Percentiles rank a stretch among this genome's conserved stretches.
Conservation (phyloP, 176 grass and related monocot genomes). For the Hordeum marinum region DNA sequence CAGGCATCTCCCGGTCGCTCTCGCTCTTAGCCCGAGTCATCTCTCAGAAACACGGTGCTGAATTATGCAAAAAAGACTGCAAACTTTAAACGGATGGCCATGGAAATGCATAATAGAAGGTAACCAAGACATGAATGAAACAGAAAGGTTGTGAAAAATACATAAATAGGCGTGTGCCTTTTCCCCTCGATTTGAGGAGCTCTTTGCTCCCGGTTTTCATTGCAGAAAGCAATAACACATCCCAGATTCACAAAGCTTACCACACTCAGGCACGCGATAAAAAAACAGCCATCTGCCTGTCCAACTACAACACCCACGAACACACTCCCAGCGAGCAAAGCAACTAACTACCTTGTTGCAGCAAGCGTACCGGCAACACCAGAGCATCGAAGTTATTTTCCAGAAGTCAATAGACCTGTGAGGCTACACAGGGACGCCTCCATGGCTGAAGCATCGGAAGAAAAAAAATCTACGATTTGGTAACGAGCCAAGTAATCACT, state of each 20-base stretch:
- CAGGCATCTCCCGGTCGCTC: constrained; percentile 10
- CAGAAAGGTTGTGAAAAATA: neutral
- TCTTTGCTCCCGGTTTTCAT: neutral
- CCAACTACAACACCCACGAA: neutral
- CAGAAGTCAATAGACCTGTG: neutral
- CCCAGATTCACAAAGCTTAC: neutral
- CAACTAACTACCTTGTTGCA: neutral
- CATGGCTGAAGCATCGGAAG: neutral
- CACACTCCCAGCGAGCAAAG: neutral
- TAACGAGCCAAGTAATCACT: neutral
- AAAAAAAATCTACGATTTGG: neutral
- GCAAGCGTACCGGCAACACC: neutral
- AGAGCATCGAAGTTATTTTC: neutral
- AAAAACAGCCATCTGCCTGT: neutral
- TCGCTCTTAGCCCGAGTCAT: constrained; percentile 20
- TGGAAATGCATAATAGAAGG: neutral
- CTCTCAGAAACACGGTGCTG: neutral
- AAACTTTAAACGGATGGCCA: neutral
- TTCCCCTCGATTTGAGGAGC: neutral
- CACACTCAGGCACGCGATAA: neutral
- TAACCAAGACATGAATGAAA: neutral
- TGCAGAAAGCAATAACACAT: neutral
- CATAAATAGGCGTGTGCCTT: neutral
- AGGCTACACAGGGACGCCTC: neutral
- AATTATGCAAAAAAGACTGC: neutral